A percentile compares a stretch with the other conserved stretches of the same genome.
These are phyloP conservation scores for Lactuca saligna DNA, from an alignment of 129 eudicot genomes.

Conservation along the genomic window DNA sequence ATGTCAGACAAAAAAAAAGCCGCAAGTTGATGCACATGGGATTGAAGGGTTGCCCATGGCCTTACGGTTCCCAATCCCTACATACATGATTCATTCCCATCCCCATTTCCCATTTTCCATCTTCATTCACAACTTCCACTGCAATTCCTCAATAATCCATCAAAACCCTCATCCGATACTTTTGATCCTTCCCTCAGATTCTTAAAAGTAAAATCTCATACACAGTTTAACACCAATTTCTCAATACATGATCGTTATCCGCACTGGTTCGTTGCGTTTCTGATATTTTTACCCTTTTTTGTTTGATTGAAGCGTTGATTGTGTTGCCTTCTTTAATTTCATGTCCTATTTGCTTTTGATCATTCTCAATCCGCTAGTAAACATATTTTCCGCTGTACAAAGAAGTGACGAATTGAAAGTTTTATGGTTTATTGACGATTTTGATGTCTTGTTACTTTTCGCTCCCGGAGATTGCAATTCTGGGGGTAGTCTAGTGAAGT, in stretches of 20 bases:
- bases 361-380: neutral
- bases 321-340: neutral
- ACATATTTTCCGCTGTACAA: neutral
- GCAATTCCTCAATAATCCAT: constrained; percentile 7
- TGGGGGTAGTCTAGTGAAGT: constrained; percentile 4
- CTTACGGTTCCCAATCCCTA: constrained; percentile 32
- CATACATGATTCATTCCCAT: neutral
- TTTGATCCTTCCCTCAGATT: constrained; percentile 16
- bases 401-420: neutral
- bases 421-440: constrained; percentile 5
- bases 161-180: constrained; percentile 25
- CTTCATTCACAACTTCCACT: neutral
- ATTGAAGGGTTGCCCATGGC: constrained; percentile 24
- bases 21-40: constrained; percentile 42
- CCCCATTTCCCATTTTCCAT: neutral
- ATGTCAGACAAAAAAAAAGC: constrained; percentile 32
- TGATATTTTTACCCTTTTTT: neutral
- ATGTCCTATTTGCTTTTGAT: constrained; percentile 5
- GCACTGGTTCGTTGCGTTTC: constrained; percentile 39
- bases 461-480: neutral
- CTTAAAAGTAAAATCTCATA: neutral
- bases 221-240: constrained; percentile 12
- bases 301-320: constrained; percentile 7
- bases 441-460: neutral
- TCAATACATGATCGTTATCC: constrained; percentile 26